Conservation (phyloP, 495 filamentous ascomycete species). For the Penicillium flavigenum region DNA sequence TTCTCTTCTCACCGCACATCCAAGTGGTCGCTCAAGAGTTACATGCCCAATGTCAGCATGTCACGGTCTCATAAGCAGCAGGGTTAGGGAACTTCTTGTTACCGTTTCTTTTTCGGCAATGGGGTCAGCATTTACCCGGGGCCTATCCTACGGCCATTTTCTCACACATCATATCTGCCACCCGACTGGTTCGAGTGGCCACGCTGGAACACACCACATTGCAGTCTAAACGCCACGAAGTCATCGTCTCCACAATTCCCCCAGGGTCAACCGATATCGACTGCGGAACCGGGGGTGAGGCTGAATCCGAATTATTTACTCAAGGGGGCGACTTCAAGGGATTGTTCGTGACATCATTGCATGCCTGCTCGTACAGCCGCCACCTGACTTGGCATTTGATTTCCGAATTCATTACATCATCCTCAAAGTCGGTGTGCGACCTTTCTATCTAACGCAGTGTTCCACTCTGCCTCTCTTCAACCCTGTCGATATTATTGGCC, state of each 20-base stretch:
- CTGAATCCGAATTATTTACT: constrained; percentile 18
- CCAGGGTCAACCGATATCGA: constrained; percentile 11
- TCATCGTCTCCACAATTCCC: constrained; percentile 18
- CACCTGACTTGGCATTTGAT: constrained; percentile 29
- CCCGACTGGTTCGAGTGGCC: constrained; percentile 30
- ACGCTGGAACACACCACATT: constrained; percentile 3
- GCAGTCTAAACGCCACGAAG: constrained; percentile 15
- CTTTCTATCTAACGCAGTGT: constrained; percentile 1
- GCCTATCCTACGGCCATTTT: constrained; percentile 15
- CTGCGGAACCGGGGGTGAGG: constrained; percentile 12
- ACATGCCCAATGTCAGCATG: constrained; percentile 6
- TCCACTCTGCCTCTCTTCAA: constrained; percentile 14
- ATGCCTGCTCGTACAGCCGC: constrained; percentile 24
- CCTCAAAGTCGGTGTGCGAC: constrained; percentile 14
- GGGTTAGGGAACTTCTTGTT: background rate
- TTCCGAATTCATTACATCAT: constrained; percentile 16
- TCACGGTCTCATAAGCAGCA: constrained; percentile 5
- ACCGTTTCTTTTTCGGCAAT: constrained; percentile 2
- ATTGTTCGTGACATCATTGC: constrained; percentile 35
- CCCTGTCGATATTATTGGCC: constrained; percentile 18
- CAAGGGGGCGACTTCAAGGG: constrained; percentile 18
- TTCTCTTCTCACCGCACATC: constrained; percentile 11
- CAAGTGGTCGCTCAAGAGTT: constrained; percentile 1
- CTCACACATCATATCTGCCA: constrained; percentile 17
- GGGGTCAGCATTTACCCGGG: constrained; percentile 8